Percentiles rank a stretch among this genome's conserved stretches.
phyloP scores from a whole-genome alignment of 2,329 filamentous ascomycete genomes.

The Fusarium redolens region DNA sequence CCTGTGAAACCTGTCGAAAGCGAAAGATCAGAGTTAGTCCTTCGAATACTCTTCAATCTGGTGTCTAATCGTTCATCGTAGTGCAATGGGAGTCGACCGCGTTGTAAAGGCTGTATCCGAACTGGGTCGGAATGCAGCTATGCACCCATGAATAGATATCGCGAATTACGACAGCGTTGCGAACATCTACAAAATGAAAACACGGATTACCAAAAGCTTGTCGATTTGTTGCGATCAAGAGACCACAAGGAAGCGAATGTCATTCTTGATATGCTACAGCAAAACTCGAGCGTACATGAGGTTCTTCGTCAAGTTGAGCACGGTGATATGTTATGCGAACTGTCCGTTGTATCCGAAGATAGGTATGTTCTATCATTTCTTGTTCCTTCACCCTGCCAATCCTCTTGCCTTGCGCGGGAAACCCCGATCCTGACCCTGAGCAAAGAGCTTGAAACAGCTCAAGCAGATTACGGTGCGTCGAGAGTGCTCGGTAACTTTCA shows the following conservation, averaged over 20 bases:
- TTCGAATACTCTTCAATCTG: rapidly evolving
- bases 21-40: not conserved
- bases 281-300: not conserved
- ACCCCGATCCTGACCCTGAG: too few species aligned
- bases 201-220: not conserved
- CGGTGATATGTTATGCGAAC: conserved; percentile 10
- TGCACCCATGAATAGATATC: not conserved
- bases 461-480: too few species aligned
- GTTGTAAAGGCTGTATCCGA: not conserved
- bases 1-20: conserved; percentile 12
- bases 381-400: rapidly evolving
- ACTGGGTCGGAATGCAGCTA: not conserved
- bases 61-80: not conserved
- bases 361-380: not conserved
- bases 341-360: not conserved
- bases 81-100: conserved; percentile 13
- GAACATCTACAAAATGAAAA: not conserved
- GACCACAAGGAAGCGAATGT: not conserved
- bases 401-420: not conserved
- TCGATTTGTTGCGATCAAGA: not conserved
- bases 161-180: not conserved
- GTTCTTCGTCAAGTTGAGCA: conserved; percentile 17
- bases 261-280: conserved; percentile 11
- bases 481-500: too few species aligned
- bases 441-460: too few species aligned